Conservation (phyloP, 768 basidiomycete genomes). For the Holtermannia corniformis region DNA sequence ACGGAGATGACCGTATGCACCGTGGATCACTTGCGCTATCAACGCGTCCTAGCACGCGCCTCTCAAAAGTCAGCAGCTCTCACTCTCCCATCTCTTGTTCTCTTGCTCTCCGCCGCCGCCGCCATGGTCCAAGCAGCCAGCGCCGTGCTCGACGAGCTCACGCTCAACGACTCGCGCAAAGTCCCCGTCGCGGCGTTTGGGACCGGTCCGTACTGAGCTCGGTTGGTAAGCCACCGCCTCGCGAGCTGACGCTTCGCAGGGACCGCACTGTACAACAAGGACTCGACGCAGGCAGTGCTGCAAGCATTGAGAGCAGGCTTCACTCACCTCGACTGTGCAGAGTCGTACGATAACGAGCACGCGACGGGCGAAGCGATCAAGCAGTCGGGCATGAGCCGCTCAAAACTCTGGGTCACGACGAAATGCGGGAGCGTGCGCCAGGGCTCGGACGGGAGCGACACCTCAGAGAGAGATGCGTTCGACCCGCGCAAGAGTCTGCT, state of each 20-base stretch:
- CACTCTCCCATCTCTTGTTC: too few relatives aligned
- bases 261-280: conserved; percentile 15
- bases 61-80: too few relatives aligned
- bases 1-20: too few relatives aligned
- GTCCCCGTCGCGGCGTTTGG: conserved; percentile 9
- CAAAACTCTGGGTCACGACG: conserved; percentile 28
- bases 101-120: too few relatives aligned
- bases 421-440: conserved; percentile 20
- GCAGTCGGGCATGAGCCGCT: conserved; percentile 12
- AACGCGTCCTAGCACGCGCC: too few relatives aligned
- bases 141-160: too few relatives aligned
- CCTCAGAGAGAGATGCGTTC: conserved; percentile 6
- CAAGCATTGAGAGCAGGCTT: conserved; percentile 17
- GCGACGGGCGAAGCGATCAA: conserved; percentile 25
- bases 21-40: too few relatives aligned
- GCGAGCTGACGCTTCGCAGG: conserved; percentile 2
- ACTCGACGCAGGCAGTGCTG: conserved; percentile 9
- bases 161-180: conserved; percentile 8
- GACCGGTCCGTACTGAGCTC: conserved; percentile 1
- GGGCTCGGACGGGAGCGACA: not conserved
- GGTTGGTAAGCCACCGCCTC: not conserved
- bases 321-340: conserved; percentile 23
- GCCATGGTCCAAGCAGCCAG: too few relatives aligned
- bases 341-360: conserved; percentile 26
- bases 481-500: conserved; percentile 12